phyloP scores from a whole-genome alignment of 805 yeast genomes.

The Candida loeiensis region DNA sequence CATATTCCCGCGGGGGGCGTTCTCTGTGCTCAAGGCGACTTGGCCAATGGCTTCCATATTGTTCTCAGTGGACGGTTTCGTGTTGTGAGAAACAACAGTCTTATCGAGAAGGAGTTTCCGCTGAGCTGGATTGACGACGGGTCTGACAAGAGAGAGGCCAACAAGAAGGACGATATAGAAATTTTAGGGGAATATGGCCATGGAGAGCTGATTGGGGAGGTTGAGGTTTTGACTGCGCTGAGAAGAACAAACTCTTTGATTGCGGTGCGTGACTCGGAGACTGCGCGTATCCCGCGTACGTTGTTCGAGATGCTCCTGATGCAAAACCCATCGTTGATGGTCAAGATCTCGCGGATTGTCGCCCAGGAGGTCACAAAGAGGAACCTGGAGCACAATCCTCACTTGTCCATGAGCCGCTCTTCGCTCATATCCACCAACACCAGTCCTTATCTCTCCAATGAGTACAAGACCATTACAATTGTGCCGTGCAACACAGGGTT shows the following conservation, averaged over 20 bases:
- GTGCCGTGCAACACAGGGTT: constrained; percentile 75
- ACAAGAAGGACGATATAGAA: constrained; percentile 20
- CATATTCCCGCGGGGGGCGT: constrained; percentile 84
- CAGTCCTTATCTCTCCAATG: constrained; percentile 33
- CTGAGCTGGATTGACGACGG: constrained; percentile 7
- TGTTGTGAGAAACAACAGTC: constrained; percentile 40
- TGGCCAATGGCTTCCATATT: constrained; percentile 86
- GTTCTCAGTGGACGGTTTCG: constrained; percentile 86
- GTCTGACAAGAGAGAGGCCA: not conserved
- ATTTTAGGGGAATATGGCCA: constrained; percentile 81
- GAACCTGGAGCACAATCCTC: not conserved
- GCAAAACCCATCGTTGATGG: constrained; percentile 85
- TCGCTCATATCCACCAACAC: constrained; percentile 13
- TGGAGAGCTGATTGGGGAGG: constrained; percentile 92
- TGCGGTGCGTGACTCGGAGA: constrained; percentile 90
- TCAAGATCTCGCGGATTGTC: constrained; percentile 82
- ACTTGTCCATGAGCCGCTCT: not conserved
- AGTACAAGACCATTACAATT: constrained; percentile 79
- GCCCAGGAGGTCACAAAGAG: constrained; percentile 48
- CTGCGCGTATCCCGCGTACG: constrained; percentile 88
- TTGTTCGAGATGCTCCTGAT: constrained; percentile 81
- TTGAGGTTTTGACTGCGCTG: constrained; percentile 84
- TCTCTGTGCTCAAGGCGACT: constrained; percentile 75
- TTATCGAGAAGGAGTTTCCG: constrained; percentile 21
- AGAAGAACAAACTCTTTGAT: constrained; percentile 65